Conservation (phyloP, 1,284 basidiomycete species). For the Psilocybe mexicana region DNA sequence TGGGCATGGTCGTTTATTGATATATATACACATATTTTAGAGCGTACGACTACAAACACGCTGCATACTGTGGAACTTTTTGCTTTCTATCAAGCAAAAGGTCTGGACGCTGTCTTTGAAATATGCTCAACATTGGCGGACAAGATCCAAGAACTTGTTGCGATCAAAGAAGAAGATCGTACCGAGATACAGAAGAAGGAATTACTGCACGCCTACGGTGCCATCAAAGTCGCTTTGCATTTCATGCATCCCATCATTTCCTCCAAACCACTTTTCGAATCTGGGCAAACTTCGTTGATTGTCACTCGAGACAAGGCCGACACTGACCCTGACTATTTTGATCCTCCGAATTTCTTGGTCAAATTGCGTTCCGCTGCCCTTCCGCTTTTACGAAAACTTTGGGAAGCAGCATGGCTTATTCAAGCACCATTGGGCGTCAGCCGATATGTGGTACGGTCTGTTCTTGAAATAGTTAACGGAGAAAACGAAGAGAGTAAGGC, state of each 20-base stretch:
- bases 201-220: slow-evolving; percentile 75
- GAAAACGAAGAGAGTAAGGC: slow-evolving; percentile 76
- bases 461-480: slow-evolving; percentile 81
- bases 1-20: neutral
- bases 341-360: slow-evolving; percentile 85
- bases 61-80: slow-evolving; percentile 83
- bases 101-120: slow-evolving; percentile 68
- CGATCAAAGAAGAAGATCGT: slow-evolving; percentile 52
- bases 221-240: slow-evolving; percentile 80
- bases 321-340: slow-evolving; percentile 76
- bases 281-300: slow-evolving; percentile 77
- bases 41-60: slow-evolving; percentile 71
- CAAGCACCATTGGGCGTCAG: slow-evolving; percentile 73
- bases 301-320: slow-evolving; percentile 78
- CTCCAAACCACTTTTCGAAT: slow-evolving; percentile 82
- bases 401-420: slow-evolving; percentile 85
- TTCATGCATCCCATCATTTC: slow-evolving; percentile 79
- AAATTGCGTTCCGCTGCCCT: slow-evolving; percentile 73
- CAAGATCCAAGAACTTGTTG: slow-evolving; percentile 55
- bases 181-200: slow-evolving; percentile 60
- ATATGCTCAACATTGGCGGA: slow-evolving; percentile 60
- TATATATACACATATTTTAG: slow-evolving; percentile 39
- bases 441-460: slow-evolving; percentile 73
- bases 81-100: slow-evolving; percentile 74
- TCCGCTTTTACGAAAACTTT: slow-evolving; percentile 71